Base-by-base conservation (phyloP, 352 stramenopile species). In the Phytophthora palmivora region DNA sequence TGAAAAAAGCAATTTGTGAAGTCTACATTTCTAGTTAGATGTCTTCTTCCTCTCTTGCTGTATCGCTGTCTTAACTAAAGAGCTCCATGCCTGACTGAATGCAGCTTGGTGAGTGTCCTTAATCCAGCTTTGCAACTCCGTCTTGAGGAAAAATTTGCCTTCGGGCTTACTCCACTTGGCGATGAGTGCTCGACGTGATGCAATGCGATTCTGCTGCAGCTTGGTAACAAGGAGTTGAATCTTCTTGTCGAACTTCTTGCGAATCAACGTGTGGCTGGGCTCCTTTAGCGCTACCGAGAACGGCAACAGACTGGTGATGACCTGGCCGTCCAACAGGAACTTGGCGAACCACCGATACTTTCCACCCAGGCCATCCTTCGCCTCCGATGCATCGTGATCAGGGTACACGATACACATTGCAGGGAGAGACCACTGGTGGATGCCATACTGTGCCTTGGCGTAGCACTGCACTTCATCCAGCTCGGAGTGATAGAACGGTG, bases 201-300 rank as follows among this genome's bases (percentile, higher is more conserved):
- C 81, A 30, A 92, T 78, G 8, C 48, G 28, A 12, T 65, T 50
- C 18, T 70, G 66, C 56, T 91, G 78, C n/a, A 95, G 61, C 41
- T 82, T 85, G 4, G 70, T 47, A 7, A 93, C 84, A 15, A 95
- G 76, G 26, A 91, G 41, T 51, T 93, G 86, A 63, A 93, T 93
- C 69, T 92, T 92, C 67, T 84, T 89, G 78, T 95, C 86, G 45
- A 95, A 95, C 48, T 92, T 91, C 60, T 93, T 92, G 51, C 84
- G 84, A 51, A 93, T 87, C 21, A 93, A 44, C 58, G 84, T 84
- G 58, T 98, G 98, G 63, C 97, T 98, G 63, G 96, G 94, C 48
- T 99, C 95, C 57, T 84, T 97, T 19, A 97, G 84, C 5, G 88
- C 92, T 46, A 67, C 96, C 4, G 66, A 65, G 43, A 82, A 92